Percentiles rank a stretch among this genome's conserved stretches.
Conservation (phyloP, 2,329 filamentous ascomycete species). For the Albifimbria verrucaria region DNA sequence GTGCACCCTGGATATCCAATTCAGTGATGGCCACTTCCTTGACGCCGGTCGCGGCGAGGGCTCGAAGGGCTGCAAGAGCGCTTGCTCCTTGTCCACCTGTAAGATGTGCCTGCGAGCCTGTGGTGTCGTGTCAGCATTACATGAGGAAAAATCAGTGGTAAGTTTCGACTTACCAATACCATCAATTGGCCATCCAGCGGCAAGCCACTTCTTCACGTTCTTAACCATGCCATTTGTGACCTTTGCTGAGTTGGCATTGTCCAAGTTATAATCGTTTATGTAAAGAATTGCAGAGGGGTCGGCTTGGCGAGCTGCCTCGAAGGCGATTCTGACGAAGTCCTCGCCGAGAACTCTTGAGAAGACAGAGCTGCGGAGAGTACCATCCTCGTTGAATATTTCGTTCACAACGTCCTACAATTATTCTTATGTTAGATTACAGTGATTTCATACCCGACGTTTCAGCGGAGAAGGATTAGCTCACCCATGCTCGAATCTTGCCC, state of each 20-base stretch:
- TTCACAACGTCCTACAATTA: constrained; percentile 49
- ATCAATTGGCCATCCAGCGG: constrained; percentile 30
- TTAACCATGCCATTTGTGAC: constrained; percentile 43
- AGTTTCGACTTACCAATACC: constrained; percentile 47
- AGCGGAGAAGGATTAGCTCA: constrained; percentile 15
- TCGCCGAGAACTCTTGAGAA: constrained; percentile 67
- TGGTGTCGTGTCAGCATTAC: not conserved
- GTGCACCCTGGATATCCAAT: constrained; percentile 59
- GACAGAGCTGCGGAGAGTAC: constrained; percentile 53
- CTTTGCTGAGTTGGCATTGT: constrained; percentile 56
- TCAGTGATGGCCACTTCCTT: constrained; percentile 62
- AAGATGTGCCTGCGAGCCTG: constrained; percentile 53
- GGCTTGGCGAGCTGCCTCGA: constrained; percentile 60
- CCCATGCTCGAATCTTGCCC: constrained; percentile 59
- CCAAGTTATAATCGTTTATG: constrained; percentile 71
- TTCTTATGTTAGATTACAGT: too few relatives aligned
- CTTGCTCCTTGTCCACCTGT: constrained; percentile 28
- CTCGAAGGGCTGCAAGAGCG: constrained; percentile 44
- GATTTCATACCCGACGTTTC: not conserved
- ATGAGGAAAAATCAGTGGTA: too few relatives aligned
- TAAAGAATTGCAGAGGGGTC: constrained; percentile 67
- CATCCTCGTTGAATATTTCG: constrained; percentile 52
- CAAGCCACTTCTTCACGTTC: constrained; percentile 61
- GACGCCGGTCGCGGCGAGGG: constrained; percentile 42
- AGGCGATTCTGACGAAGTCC: constrained; percentile 65